A percentile compares a stretch with the other conserved stretches of the same genome.
Conservation (phyloP, 495 filamentous ascomycete species). For the Pseudevernia furfuracea region DNA sequence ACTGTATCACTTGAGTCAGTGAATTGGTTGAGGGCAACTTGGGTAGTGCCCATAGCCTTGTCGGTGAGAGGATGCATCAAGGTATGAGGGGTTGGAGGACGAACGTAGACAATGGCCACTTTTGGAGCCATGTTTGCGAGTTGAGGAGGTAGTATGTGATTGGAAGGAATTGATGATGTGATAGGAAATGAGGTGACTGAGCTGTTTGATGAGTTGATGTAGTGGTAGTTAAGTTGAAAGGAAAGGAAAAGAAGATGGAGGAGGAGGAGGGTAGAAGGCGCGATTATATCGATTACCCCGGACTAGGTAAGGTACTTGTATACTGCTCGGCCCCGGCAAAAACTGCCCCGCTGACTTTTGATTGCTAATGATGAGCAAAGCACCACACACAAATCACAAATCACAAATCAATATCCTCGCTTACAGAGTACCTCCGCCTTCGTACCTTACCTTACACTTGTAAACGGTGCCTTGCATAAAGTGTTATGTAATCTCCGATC, state of each 20-base stretch:
- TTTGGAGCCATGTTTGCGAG: slow-evolving; percentile 75
- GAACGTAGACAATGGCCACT: slow-evolving; percentile 82
- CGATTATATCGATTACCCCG: not conserved
- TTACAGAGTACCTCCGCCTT: too few species aligned
- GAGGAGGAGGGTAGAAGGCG: too few species aligned
- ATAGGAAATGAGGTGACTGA: not conserved
- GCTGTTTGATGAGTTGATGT: too few species aligned
- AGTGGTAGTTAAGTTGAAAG: too few species aligned
- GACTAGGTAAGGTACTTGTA: too few species aligned
- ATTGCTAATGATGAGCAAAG: slow-evolving; percentile 16
- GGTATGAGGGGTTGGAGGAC: slow-evolving; percentile 29
- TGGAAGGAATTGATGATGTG: not conserved
- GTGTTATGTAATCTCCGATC: too few species aligned
- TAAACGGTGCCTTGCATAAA: too few species aligned
- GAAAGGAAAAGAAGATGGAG: too few species aligned
- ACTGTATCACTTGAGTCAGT: slow-evolving; percentile 43
- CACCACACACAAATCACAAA: too few species aligned
- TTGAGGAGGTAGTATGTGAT: slow-evolving; percentile 1
- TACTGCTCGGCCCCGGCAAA: not conserved
- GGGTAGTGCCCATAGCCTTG: not conserved
- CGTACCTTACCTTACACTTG: too few species aligned
- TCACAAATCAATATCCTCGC: too few species aligned
- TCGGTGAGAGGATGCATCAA: not conserved
- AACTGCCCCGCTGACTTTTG: not conserved
- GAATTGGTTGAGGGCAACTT: slow-evolving; percentile 21